These are phyloP conservation scores for Metschnikowia gelsemii DNA, from an alignment of 805 yeast species.

Conservation along the genomic window DNA sequence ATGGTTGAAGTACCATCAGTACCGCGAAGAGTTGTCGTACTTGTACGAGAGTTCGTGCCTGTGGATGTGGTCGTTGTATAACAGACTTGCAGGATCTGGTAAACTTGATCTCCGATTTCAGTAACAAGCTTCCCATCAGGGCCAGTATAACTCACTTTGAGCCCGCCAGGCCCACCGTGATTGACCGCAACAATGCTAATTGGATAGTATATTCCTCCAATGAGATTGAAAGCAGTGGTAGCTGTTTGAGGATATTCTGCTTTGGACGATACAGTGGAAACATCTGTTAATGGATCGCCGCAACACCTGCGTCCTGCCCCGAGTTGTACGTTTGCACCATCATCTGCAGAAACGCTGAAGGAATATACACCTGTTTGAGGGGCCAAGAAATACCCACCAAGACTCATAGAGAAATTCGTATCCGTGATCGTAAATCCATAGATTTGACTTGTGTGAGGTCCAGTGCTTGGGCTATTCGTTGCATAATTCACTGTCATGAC, in stretches of 20 bases:
- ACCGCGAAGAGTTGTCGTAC: too few species aligned
- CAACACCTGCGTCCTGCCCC: slow-evolving; percentile 11
- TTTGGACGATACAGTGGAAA: slow-evolving; percentile 5
- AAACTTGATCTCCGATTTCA: slow-evolving; percentile 7
- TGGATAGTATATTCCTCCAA: slow-evolving; percentile 10
- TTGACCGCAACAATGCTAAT: slow-evolving; percentile 8
- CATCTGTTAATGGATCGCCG: slow-evolving; percentile 6
- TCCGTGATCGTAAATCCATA: slow-evolving; percentile 5
- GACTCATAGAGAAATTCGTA: slow-evolving; percentile 10
- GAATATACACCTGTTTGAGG: slow-evolving; percentile 7
- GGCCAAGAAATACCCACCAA: slow-evolving; percentile 12
- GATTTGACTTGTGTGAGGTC: neutral
- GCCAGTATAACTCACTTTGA: slow-evolving; percentile 3
- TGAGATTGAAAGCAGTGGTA: neutral
- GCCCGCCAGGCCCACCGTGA: slow-evolving; percentile 6
- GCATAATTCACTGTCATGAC: slow-evolving; percentile 1
- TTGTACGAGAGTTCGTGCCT: too few species aligned
- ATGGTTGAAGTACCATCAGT: too few species aligned
- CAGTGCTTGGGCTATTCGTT: neutral
- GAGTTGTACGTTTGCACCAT: slow-evolving; percentile 9
- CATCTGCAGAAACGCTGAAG: slow-evolving; percentile 9
- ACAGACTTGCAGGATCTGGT: neutral
- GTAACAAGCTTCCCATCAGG: slow-evolving; percentile 1
- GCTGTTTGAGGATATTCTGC: slow-evolving; percentile 6
- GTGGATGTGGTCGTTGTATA: slow-evolving; percentile 5